Base-by-base conservation (phyloP, 352 stramenopile species). In the Pythium oligandrum region DNA sequence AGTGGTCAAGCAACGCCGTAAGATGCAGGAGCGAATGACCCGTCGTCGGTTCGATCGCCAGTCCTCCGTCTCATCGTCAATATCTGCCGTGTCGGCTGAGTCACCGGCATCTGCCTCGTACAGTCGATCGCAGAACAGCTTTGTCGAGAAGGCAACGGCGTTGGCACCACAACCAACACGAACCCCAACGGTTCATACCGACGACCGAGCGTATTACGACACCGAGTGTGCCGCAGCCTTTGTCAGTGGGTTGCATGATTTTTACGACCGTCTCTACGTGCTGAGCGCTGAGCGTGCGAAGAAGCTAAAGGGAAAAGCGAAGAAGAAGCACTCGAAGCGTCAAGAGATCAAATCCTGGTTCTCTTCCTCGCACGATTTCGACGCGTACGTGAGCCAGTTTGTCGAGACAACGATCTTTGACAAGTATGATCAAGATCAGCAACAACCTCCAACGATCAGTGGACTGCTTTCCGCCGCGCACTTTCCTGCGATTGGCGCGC, bases 261-360 rank as follows among this genome's bases (percentile, higher is more conserved):
- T 90, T 30, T 90, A 87, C 50, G 79, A 86, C 42, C 81, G 81
- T 17, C 42, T 92, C 17, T 40, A 65, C 11, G 59, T 62, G 39
- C 54, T 88, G 17, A 86, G 78, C 50, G 64, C 65, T 4, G 78
- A 91, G 32, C 83, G 79, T 17, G 69, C 82, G 4, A 79, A 79
- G 53, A 90, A 90, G 53, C 34, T 64, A 9, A 55, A 64, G 39
- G 57, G 67, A 5, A 80, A 80, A n/a, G n/a, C n/a, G n/a, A n/a
- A n/a, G 50, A 75, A 66, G 12, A 78, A 81, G 30, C 64, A 80
- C 47, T 91, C 81, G 11, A 90, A 90, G 57, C 73, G 78, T 0
- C 78, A 92, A 47, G 82, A 92, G 59, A 81, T 92, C 65, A 88
- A 88, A 64, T 78, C 82, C 37, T 92, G 82, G 82, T 92, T 92